Evolutionary conservation across 2,329 filamentous ascomycete genomes (phyloP).

Genomic region (Xylaria digitata): DNA sequence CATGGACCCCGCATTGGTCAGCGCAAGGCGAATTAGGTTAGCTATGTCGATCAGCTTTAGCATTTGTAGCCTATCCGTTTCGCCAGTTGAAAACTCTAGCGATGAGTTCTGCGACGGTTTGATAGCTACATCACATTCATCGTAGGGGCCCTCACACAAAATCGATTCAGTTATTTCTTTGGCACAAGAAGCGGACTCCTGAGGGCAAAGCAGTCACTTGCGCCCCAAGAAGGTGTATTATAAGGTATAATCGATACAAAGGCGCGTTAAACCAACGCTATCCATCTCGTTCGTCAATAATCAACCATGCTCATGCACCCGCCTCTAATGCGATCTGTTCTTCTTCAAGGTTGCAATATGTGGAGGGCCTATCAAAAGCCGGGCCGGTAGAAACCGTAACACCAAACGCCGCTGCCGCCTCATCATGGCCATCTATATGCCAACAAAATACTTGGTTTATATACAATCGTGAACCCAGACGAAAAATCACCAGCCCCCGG

Average conservation of each 20-base stretch:
- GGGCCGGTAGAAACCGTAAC: constrained; percentile 30
- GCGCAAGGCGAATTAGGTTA: not conserved
- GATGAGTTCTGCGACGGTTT: not conserved
- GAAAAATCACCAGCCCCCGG: constrained; percentile 34
- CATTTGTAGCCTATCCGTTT: not conserved
- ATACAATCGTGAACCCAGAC: constrained; percentile 19
- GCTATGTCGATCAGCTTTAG: not conserved
- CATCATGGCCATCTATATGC: constrained; percentile 21
- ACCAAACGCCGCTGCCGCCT: constrained; percentile 33
- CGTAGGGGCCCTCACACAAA: not conserved
- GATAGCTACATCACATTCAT: not conserved
- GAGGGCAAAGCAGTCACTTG: constrained; percentile 7
- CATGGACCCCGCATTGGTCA: not conserved
- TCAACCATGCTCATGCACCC: constrained; percentile 34
- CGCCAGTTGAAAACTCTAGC: not conserved
- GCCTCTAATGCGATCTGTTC: constrained; percentile 28
- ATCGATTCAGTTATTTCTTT: not conserved
- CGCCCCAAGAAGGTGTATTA: constrained; percentile 30
- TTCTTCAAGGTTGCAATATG: constrained; percentile 23
- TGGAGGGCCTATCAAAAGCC: constrained; percentile 29
- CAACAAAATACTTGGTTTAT: constrained; percentile 26
- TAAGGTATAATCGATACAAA: constrained; percentile 28
- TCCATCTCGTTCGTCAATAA: constrained; percentile 34
- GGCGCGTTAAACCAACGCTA: constrained; percentile 22
- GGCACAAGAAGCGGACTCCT: constrained; percentile 27